These are phyloP conservation scores for Penstemon eatonii DNA, from an alignment of 257 asterid species.

Conservation along the genomic window DNA sequence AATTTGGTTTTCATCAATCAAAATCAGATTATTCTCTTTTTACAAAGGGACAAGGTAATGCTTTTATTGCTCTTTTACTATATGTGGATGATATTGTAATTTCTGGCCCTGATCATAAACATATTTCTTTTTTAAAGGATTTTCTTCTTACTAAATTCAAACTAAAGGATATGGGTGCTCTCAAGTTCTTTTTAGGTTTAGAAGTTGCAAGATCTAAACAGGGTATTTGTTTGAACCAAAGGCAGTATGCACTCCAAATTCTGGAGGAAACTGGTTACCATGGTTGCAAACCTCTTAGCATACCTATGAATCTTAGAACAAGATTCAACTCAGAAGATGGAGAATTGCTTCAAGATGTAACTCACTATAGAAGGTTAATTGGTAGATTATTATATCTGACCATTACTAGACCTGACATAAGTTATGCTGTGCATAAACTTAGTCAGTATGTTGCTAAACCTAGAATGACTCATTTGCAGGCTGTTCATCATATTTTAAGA, in stretches of 20 bases:
- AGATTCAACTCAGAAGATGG: neutral
- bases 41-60: neutral
- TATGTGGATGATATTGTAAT: slow-evolving; percentile 11
- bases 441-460: slow-evolving; percentile 9
- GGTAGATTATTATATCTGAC: neutral
- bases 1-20: neutral
- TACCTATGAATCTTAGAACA: neutral
- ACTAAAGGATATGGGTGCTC: neutral
- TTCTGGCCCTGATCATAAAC: neutral
- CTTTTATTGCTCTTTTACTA: neutral
- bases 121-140: neutral
- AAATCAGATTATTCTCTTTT: neutral
- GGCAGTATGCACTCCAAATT: neutral
- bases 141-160: neutral
- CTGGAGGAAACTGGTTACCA: neutral
- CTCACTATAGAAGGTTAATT: neutral
- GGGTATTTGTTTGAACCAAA: neutral
- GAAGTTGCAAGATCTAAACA: neutral
- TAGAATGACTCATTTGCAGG: neutral
- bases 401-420: neutral
- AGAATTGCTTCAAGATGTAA: neutral
- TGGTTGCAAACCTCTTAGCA: neutral
- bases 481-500: neutral
- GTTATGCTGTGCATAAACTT: neutral
- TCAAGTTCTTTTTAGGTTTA: slow-evolving; percentile 7